Evolutionary conservation across 1,139 yeast species (phyloP).

Genomic region (Sugiyamaella novakii): DNA sequence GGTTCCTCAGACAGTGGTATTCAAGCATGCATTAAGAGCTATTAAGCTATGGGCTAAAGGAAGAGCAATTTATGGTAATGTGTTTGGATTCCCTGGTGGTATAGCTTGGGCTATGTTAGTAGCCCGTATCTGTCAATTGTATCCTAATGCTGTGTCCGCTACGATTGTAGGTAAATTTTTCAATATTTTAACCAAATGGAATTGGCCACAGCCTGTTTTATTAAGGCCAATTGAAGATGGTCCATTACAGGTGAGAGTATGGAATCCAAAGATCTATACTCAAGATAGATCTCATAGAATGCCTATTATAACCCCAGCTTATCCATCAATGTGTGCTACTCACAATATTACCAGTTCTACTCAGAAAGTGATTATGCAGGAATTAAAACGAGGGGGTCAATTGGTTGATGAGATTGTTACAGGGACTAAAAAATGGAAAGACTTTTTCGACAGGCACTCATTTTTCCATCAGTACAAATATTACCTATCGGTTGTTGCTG

Average conservation of each 20-base stretch:
- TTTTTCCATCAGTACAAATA: constrained; percentile 84
- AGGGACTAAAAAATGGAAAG: constrained; percentile 72
- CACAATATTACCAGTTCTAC: constrained; percentile 92
- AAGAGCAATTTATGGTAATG: constrained; percentile 89
- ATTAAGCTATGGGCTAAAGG: constrained; percentile 96
- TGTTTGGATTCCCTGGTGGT: constrained; percentile 98
- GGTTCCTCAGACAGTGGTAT: constrained; percentile 92
- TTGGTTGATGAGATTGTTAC: constrained; percentile 67
- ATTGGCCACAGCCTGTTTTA: constrained; percentile 98
- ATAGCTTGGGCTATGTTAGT: constrained; percentile 99
- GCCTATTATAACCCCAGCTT: constrained; percentile 99
- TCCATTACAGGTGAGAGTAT: constrained; percentile 90
- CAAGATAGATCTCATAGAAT: constrained; percentile 86
- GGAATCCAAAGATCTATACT: constrained; percentile 93
- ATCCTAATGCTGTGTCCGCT: constrained; percentile 95
- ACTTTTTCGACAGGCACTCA: constrained; percentile 72
- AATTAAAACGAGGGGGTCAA: constrained; percentile 71
- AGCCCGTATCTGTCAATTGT: constrained; percentile 92
- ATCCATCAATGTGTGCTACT: constrained; percentile 99
- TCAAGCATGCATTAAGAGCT: constrained; percentile 89
- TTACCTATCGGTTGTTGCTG: constrained; percentile 79
- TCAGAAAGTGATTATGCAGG: constrained; percentile 73
- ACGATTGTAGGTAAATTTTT: constrained; percentile 87
- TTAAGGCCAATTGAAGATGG: constrained; percentile 94
- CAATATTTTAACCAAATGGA: constrained; percentile 84